These are phyloP conservation scores for Hypocreales sp. DNA, from an alignment of 2,329 filamentous ascomycete genomes.

Conservation along the genomic window DNA sequence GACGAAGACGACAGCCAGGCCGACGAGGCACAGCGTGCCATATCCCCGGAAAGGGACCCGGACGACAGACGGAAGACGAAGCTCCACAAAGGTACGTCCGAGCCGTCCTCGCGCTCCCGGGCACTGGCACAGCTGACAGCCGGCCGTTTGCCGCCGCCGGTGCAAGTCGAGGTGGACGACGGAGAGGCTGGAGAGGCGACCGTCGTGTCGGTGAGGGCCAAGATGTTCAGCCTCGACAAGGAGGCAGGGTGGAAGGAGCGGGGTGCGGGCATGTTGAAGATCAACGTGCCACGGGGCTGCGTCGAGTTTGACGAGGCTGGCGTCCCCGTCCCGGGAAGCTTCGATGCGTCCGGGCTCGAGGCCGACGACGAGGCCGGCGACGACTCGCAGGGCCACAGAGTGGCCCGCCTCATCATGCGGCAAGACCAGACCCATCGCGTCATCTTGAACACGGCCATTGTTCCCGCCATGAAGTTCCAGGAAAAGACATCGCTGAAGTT, in stretches of 20 bases:
- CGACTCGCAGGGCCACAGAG: constrained; percentile 20
- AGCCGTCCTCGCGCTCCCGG: too few species aligned
- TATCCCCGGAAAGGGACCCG: constrained; percentile 35
- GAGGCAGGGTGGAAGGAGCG: constrained; percentile 76
- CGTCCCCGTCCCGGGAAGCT: constrained; percentile 31
- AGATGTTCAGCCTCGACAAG: constrained; percentile 68
- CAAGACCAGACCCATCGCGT: constrained; percentile 81
- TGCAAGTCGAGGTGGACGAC: constrained; percentile 64
- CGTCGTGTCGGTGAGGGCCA: constrained; percentile 60
- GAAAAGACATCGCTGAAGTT: constrained; percentile 60
- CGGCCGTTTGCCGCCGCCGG: too few species aligned
- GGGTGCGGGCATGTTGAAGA: constrained; percentile 67
- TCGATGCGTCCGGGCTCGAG: constrained; percentile 37
- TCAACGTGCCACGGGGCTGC: constrained; percentile 54
- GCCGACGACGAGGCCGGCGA: constrained; percentile 23
- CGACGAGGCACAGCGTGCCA: constrained; percentile 28
- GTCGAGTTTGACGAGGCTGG: constrained; percentile 39
- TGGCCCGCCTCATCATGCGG: constrained; percentile 71
- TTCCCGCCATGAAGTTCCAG: constrained; percentile 66
- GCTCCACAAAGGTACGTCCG: constrained; percentile 55
- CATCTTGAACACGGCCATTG: constrained; percentile 70
- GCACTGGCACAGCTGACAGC: too few species aligned
- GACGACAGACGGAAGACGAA: constrained; percentile 51
- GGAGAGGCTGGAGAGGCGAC: constrained; percentile 76
- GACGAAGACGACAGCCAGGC: constrained; percentile 25